These are phyloP conservation scores for Verruconis gallopava DNA, from an alignment of 2,329 filamentous ascomycete species.

Conservation along the genomic window DNA sequence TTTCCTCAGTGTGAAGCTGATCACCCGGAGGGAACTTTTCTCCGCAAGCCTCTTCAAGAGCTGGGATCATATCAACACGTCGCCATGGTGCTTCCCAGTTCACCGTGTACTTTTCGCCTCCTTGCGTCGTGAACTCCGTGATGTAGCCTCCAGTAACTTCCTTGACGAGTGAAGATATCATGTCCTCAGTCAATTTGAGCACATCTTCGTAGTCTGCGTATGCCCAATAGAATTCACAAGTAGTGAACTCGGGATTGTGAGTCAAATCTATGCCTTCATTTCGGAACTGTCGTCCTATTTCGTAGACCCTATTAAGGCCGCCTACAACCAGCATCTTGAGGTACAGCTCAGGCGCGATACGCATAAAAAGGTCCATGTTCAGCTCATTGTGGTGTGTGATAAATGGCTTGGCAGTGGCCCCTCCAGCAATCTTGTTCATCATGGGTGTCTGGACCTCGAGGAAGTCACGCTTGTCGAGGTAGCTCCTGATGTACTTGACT, in stretches of 20 bases:
- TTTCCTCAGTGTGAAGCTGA: conserved; percentile 79
- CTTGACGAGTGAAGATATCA: conserved; percentile 82
- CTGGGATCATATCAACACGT: conserved; percentile 89
- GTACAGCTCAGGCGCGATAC: conserved; percentile 88
- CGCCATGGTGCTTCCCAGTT: conserved; percentile 97
- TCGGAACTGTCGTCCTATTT: conserved; percentile 88
- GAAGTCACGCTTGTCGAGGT: conserved; percentile 79
- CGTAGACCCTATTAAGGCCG: conserved; percentile 87
- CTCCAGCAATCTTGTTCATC: conserved; percentile 91
- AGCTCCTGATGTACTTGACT: conserved; percentile 75
- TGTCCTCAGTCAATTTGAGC: conserved; percentile 83
- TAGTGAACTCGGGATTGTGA: conserved; percentile 98
- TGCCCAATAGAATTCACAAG: conserved; percentile 93
- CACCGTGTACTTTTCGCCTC: conserved; percentile 74
- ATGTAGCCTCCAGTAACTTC: conserved; percentile 72
- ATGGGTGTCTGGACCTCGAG: conserved; percentile 94
- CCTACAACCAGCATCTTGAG: conserved; percentile 95
- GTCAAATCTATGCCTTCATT: conserved; percentile 88
- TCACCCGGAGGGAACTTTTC: conserved; percentile 89
- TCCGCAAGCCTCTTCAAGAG: conserved; percentile 75
- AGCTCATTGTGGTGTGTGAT: conserved; percentile 92
- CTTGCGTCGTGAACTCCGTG: conserved; percentile 76
- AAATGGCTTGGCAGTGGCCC: conserved; percentile 91
- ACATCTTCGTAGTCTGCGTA: conserved; percentile 65
- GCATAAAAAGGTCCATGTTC: conserved; percentile 88